Base-by-base conservation (phyloP, 805 yeast genomes). In the Starmerella tilneyi region DNA sequence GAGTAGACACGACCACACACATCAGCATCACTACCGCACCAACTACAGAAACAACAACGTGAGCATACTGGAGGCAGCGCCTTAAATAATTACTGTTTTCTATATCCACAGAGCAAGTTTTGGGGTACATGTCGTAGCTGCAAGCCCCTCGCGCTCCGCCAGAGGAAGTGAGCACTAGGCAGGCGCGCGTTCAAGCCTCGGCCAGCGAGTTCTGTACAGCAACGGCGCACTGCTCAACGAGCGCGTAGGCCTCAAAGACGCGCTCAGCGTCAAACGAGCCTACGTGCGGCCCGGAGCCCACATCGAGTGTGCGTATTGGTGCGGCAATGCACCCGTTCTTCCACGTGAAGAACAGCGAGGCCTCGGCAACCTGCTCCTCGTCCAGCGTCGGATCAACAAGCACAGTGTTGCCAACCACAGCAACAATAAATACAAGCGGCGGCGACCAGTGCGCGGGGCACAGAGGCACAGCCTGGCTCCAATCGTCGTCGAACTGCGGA, bases 401-500 rank as follows among this genome's bases (percentile, higher is more conserved):
- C 9, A 79, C 72, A 11, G 48, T 45, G 42, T 72, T 67, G 1
- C 89, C 94, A 0, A 84, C 75, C 5, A 82, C 67, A 0, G 94
- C 94, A 22, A 81, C 63, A 0, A 89, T 75, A 54, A 92, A 76
- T 30, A 84, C 65, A 15, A 89, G 62, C 0, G 96, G 94, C 0
- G 94, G 89, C 36, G 73, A 70, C 63, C 75, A 75, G 12, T 47
- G 43, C 2, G 48, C 39, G 7, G 52, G 54, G 13, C 73, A 69
- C 24, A 81, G 63, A 30, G 58, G 70, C 45, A 53, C 69, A 22
- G 79, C 75, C 49, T 66, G 68, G 56, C 69, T 80, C 88, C 82
- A 89, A 53, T 85, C 94, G 57, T 88, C 96, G 32, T 88, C 78
- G 56, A 89, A 88, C 0, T 84, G 81, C 1, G 96, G 96, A 51